Percentiles rank a stretch among this genome's conserved stretches.
phyloP scores from a whole-genome alignment of 805 yeast genomes.

The Cyberlindnera subsufficiens region DNA sequence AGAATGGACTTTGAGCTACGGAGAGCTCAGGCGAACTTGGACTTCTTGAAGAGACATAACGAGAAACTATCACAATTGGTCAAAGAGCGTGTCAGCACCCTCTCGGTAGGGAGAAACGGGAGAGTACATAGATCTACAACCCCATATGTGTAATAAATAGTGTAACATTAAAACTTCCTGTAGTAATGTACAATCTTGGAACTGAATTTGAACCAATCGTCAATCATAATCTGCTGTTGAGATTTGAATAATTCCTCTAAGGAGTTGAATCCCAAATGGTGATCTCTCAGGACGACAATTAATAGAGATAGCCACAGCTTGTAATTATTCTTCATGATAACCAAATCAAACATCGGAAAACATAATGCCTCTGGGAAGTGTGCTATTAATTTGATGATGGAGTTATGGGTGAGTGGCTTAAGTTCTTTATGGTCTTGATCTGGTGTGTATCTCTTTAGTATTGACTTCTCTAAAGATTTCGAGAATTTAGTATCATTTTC shows the following conservation, averaged over 20 bases:
- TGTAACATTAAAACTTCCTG: constrained; percentile 16
- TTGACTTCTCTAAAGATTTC: constrained; percentile 11
- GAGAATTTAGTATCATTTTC: constrained; percentile 13
- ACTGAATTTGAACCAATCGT: constrained; percentile 17
- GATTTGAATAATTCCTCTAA: constrained; percentile 21
- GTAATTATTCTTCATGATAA: constrained; percentile 25
- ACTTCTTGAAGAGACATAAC: constrained; percentile 15
- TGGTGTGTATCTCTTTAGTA: constrained; percentile 9
- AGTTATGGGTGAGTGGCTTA: constrained; percentile 6
- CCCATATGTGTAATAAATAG: constrained; percentile 13
- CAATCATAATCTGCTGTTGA: constrained; percentile 5
- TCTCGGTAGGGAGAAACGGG: constrained; percentile 23
- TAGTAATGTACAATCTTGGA: constrained; percentile 14
- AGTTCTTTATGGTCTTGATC: constrained; percentile 6
- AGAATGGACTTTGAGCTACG: neutral
- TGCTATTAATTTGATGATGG: constrained; percentile 1
- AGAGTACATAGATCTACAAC: constrained; percentile 24
- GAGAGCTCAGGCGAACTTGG: constrained; percentile 1
- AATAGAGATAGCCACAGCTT: constrained; percentile 34
- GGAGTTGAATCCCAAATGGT: constrained; percentile 45
- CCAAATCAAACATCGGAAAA: constrained; percentile 18
- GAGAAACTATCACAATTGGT: constrained; percentile 11
- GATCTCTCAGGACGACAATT: constrained; percentile 37
- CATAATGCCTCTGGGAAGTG: constrained; percentile 5
- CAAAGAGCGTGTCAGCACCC: constrained; percentile 18